Percentiles rank a stretch among this genome's conserved stretches.
These are phyloP conservation scores for Styphnolobium japonicum DNA, from an alignment of 306 rosid genomes.

Conservation along the genomic window DNA sequence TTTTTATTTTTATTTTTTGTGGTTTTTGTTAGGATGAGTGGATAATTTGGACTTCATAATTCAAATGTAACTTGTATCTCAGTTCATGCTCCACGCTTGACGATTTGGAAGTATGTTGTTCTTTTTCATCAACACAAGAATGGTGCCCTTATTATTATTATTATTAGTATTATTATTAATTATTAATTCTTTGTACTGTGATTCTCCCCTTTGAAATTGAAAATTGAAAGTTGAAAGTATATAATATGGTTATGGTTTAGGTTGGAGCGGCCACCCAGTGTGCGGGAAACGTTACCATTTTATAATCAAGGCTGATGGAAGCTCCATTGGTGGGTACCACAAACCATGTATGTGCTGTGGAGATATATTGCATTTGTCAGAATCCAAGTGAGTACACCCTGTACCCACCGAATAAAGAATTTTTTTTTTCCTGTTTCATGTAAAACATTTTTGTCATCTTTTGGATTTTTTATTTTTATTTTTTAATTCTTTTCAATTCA, in stretches of 20 bases:
- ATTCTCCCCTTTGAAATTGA: background rate
- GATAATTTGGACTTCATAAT: background rate
- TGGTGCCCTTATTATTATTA: no score
- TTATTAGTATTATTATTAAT: no score
- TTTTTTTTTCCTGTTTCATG: background rate
- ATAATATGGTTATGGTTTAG: constrained; percentile 36
- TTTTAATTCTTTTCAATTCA: background rate
- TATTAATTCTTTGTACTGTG: background rate
- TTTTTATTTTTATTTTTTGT: no score
- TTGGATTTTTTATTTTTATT: background rate
- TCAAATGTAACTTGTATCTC: constrained; percentile 1
- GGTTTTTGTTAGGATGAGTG: background rate
- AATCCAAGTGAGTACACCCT: constrained; percentile 77
- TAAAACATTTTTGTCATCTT: background rate
- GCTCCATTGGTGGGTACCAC: constrained; percentile 92
- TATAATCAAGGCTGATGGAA: constrained; percentile 86
- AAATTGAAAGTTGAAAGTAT: no score
- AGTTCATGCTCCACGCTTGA: no score
- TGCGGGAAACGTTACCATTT: constrained; percentile 91
- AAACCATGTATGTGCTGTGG: constrained; percentile 99
- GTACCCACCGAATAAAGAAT: background rate
- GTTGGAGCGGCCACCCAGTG: constrained; percentile 97
- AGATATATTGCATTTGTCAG: constrained; percentile 84
- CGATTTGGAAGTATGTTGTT: no score
- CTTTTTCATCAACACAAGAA: no score